Conservation (phyloP, 2,329 filamentous ascomycete species). For the Penicillium sp. region DNA sequence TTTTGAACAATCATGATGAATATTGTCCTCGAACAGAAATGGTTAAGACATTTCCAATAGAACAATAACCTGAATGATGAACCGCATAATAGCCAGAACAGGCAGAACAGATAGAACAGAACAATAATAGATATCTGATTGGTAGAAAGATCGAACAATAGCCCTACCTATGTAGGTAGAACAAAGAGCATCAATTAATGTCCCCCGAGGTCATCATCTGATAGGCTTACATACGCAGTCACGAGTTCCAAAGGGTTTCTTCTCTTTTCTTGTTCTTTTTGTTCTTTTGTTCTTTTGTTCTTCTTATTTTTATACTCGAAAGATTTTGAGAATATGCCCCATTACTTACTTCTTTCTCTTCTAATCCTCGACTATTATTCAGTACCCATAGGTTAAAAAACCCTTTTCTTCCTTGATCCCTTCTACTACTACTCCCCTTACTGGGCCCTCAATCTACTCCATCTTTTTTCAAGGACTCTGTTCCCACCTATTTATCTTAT, state of each 20-base stretch:
- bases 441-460: not conserved
- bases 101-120: no score
- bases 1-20: not conserved
- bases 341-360: not conserved
- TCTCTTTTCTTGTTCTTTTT: not conserved
- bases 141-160: not conserved
- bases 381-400: slow-evolving; percentile 2
- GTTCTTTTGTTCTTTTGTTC: not conserved
- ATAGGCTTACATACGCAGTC: slow-evolving; percentile 5
- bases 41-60: not conserved
- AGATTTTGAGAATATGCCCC: not conserved
- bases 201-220: no score
- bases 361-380: not conserved
- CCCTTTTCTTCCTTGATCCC: not conserved
- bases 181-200: no score
- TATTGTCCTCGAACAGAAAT: not conserved
- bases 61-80: not conserved
- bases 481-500: not conserved
- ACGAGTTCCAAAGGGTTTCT: not conserved
- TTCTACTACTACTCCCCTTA: not conserved
- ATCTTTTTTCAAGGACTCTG: not conserved
- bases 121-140: not conserved
- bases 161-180: no score
- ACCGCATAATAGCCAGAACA: not conserved
- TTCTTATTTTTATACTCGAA: not conserved